phyloP scores from a whole-genome alignment of 257 asterid genomes.

The Osmanthus fragrans region DNA sequence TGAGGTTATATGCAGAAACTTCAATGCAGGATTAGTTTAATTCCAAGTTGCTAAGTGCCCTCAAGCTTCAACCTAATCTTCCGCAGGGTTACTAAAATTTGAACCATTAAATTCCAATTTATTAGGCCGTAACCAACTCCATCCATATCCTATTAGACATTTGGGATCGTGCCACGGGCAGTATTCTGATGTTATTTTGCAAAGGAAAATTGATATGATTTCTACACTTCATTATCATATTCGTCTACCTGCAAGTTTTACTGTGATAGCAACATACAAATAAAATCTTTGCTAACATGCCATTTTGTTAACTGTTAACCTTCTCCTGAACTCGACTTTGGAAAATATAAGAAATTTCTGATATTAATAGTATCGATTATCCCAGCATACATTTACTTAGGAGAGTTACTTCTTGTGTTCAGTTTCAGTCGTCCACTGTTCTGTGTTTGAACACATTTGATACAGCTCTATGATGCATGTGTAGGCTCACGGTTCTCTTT shows the following conservation, averaged over 20 bases:
- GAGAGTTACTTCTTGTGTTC: neutral
- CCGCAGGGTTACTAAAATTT: neutral
- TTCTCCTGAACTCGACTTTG: neutral
- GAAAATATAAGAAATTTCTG: neutral
- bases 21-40: neutral
- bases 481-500: neutral
- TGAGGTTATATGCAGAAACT: constrained; percentile 2
- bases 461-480: neutral
- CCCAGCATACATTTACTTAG: neutral
- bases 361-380: neutral
- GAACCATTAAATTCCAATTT: neutral
- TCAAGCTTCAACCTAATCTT: constrained; percentile 7
- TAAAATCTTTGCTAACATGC: neutral
- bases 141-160: neutral
- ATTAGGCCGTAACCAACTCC: neutral
- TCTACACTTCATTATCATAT: neutral
- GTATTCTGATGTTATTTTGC: neutral
- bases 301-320: neutral
- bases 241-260: neutral
- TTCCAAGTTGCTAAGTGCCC: constrained; percentile 6
- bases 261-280: neutral
- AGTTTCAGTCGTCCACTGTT: neutral
- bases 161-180: neutral
- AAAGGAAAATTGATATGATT: neutral
- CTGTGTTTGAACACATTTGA: neutral